Evolutionary conservation across 2,329 filamentous ascomycete species (phyloP).

Genomic region (Pseudopyrenochaeta lycopersici): DNA sequence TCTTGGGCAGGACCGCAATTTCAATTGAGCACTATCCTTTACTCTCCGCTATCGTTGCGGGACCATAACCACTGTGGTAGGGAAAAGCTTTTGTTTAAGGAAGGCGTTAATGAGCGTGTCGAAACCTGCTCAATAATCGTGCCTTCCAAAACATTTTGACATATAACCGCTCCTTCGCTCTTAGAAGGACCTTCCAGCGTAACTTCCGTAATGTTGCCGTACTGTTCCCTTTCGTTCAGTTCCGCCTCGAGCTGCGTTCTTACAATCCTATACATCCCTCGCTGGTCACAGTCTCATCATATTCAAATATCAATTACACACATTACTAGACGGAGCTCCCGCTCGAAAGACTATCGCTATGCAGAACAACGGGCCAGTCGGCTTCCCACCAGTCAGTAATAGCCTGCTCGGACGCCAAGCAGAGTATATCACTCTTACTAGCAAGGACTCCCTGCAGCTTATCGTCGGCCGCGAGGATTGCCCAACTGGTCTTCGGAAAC

Average conservation of each 20-base stretch:
- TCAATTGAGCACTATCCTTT: too few species aligned
- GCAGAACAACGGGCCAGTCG: neutral
- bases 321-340: neutral
- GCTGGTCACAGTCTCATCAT: neutral
- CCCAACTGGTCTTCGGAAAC: constrained; percentile 5
- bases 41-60: too few species aligned
- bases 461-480: constrained; percentile 10
- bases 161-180: neutral
- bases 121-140: too few species aligned
- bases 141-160: too few species aligned
- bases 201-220: neutral
- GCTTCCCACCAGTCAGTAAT: neutral
- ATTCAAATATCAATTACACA: neutral
- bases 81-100: too few species aligned
- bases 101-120: too few species aligned
- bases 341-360: neutral
- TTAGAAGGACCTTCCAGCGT: neutral
- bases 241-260: too few species aligned
- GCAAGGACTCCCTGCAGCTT: neutral
- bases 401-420: neutral
- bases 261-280: neutral
- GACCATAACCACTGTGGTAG: too few species aligned
- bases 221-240: neutral
- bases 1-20: too few species aligned
- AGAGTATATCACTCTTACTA: neutral